Conservation (phyloP, 73 alveolate genomes). For the Paramecium caudatum region DNA sequence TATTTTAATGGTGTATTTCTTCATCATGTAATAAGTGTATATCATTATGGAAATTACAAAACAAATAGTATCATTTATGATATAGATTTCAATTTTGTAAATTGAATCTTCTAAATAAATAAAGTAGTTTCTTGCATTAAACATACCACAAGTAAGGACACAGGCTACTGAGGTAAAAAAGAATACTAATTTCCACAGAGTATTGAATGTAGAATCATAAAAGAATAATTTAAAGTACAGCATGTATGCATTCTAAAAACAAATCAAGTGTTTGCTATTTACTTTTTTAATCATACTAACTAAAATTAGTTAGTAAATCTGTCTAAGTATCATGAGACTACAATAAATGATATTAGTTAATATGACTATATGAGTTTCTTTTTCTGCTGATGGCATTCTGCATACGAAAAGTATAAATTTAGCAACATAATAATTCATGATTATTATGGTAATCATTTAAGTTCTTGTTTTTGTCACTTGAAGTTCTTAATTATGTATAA, state of each 20-base stretch:
- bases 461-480: neutral
- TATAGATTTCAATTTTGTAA: constrained; percentile 9
- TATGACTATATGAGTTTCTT: neutral
- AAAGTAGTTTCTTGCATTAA: neutral
- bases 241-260: constrained; percentile 14
- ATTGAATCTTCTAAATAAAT: neutral
- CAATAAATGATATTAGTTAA: neutral
- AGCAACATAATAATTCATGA: neutral
- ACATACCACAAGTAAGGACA: neutral
- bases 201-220: neutral
- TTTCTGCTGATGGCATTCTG: neutral
- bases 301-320: neutral
- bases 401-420: neutral
- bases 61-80: constrained; percentile 17
- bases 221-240: neutral
- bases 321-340: neutral
- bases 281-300: neutral
- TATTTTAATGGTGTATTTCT: neutral
- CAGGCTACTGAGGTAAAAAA: constrained; percentile 12
- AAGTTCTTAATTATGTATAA: neutral
- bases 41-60: neutral
- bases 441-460: neutral
- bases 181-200: neutral
- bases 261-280: neutral
- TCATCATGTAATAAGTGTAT: neutral